Evolutionary conservation across 257 asterid species (phyloP).

Genomic region (Ilex asprella): DNA sequence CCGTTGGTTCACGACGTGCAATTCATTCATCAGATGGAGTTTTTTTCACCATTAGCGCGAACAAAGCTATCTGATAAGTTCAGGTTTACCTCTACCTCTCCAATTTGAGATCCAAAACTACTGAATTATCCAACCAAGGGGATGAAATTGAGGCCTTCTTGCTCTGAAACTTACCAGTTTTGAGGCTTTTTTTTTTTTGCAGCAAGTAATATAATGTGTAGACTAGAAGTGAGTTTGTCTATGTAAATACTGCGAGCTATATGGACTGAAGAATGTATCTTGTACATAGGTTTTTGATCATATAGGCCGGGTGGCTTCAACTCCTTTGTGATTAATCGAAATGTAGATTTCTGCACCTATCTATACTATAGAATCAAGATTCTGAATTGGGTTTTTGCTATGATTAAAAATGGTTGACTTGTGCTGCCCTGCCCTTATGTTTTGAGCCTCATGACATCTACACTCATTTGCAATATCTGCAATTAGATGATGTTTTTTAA

Average conservation of each 20-base stretch:
- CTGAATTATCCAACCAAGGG: neutral
- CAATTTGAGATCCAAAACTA: constrained; percentile 10
- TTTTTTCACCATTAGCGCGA: constrained; percentile 28
- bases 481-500: too few species aligned
- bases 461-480: too few species aligned
- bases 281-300: too few species aligned
- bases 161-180: neutral
- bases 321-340: too few species aligned
- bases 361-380: too few species aligned
- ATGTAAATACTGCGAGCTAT: constrained; percentile 12
- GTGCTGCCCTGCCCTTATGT: too few species aligned
- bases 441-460: too few species aligned
- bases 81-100: constrained; percentile 23
- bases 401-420: too few species aligned
- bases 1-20: constrained; percentile 60
- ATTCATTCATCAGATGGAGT: constrained; percentile 36
- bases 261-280: too few species aligned
- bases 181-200: neutral
- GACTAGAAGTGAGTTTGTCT: neutral
- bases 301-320: too few species aligned
- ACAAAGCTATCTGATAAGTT: constrained; percentile 20
- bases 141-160: neutral
- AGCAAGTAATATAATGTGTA: neutral
- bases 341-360: too few species aligned
- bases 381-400: too few species aligned